Percentiles rank a stretch among this genome's conserved stretches.
Evolutionary conservation across 2,329 filamentous ascomycete species (phyloP).

Genomic region (Fusarium longipes): DNA sequence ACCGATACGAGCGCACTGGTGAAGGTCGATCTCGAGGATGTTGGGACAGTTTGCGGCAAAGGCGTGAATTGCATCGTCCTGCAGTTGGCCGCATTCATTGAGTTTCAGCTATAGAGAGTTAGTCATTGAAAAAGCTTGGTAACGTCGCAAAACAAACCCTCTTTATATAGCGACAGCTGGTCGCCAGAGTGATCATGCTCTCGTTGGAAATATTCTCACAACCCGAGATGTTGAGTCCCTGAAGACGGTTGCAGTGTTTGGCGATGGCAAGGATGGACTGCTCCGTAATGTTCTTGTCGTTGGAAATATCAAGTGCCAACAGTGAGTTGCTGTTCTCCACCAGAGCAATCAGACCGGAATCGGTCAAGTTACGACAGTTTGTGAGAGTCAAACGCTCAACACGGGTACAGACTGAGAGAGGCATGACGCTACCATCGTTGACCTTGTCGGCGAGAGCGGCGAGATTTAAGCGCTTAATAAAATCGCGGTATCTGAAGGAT

Average conservation of each 20-base stretch:
- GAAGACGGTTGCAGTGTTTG: constrained; percentile 82
- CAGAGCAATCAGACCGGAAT: constrained; percentile 82
- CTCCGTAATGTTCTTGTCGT: constrained; percentile 85
- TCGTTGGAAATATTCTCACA: constrained; percentile 88
- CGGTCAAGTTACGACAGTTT: constrained; percentile 86
- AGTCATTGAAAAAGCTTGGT: constrained; percentile 2
- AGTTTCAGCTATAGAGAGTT: constrained; percentile 77
- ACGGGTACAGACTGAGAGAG: constrained; percentile 85
- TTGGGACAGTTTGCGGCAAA: constrained; percentile 91
- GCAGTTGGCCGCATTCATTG: constrained; percentile 88
- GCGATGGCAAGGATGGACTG: constrained; percentile 81
- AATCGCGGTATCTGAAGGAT: constrained; percentile 88
- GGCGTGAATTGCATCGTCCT: constrained; percentile 82
- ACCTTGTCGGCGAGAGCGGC: constrained; percentile 79
- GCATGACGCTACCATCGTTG: constrained; percentile 88
- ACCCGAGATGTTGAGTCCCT: constrained; percentile 91
- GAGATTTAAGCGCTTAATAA: constrained; percentile 92
- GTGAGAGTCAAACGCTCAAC: constrained; percentile 94
- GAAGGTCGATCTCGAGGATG: constrained; percentile 95
- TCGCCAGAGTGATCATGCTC: constrained; percentile 82
- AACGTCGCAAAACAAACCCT: constrained; percentile 66
- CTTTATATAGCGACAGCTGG: constrained; percentile 88
- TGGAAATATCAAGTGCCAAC: constrained; percentile 90
- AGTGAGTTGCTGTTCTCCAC: constrained; percentile 83
- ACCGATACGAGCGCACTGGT: constrained; percentile 83